Conservation (phyloP, 768 basidiomycete species). For the Leucocoprinus birnbaumii region DNA sequence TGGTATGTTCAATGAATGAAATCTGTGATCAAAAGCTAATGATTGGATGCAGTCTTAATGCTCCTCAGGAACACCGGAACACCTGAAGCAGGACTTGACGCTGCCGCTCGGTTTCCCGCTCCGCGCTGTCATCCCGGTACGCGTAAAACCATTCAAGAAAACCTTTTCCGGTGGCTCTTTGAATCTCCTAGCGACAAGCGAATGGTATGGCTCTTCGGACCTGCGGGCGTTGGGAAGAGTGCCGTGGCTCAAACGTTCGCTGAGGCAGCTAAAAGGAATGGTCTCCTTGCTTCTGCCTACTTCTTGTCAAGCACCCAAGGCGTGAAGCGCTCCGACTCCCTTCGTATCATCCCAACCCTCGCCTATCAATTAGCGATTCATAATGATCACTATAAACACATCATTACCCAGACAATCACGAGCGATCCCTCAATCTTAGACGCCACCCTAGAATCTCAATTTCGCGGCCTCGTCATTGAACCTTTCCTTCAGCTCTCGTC, state of each 20-base stretch:
- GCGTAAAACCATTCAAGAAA: neutral
- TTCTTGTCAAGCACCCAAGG: neutral
- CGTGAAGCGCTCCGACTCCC: neutral
- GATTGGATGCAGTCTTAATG: neutral
- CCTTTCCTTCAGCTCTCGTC: neutral
- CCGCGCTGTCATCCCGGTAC: neutral
- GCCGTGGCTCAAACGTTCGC: neutral
- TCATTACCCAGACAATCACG: neutral
- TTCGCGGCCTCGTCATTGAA: neutral
- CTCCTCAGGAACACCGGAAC: neutral
- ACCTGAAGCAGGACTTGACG: neutral
- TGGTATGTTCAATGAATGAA: neutral
- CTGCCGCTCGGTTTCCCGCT: neutral
- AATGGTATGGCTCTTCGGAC: neutral
- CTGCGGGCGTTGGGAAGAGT: neutral
- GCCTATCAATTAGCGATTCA: neutral
- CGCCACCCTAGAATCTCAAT: neutral
- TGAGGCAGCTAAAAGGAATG: neutral
- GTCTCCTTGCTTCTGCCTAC: neutral
- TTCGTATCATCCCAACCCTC: neutral
- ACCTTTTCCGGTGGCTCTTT: neutral
- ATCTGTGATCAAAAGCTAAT: no score
- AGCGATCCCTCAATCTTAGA: neutral
- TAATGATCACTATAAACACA: neutral
- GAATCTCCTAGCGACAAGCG: neutral